Conservation (phyloP, 495 filamentous ascomycete species). For the Aeminium ludgeri region DNA sequence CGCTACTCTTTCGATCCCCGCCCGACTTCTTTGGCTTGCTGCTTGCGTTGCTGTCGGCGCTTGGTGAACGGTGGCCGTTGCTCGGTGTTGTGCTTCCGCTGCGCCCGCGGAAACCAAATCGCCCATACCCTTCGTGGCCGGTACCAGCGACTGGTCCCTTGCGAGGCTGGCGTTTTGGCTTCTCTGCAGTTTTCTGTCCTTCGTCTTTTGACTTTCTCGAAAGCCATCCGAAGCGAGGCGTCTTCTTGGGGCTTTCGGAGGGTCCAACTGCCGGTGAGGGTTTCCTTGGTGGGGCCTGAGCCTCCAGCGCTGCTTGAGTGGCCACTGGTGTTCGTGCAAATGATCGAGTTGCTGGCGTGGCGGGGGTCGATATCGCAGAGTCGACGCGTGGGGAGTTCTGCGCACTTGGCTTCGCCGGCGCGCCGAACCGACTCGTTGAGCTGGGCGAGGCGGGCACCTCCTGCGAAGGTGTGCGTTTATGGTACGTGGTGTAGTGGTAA, state of each 20-base stretch:
- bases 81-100: conserved; percentile 37
- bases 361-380: conserved; percentile 10
- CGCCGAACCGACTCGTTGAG: conserved; percentile 16
- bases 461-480: conserved; percentile 22
- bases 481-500: conserved; percentile 29
- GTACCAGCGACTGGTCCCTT: conserved; percentile 88
- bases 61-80: conserved; percentile 38
- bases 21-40: conserved; percentile 25
- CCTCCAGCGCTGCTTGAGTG: no score
- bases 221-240: conserved; percentile 58
- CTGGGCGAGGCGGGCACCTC: conserved; percentile 13
- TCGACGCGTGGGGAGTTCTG: conserved; percentile 24
- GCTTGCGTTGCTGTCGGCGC: conserved; percentile 33
- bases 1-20: conserved; percentile 36
- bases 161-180: conserved; percentile 38
- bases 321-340: conserved; percentile 11
- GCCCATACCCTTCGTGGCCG: conserved; percentile 89
- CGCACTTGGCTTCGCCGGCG: conserved; percentile 22
- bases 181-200: conserved; percentile 33
- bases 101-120: conserved; percentile 44
- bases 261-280: conserved; percentile 10
- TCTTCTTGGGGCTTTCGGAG: conserved; percentile 24
- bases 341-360: conserved; percentile 8
- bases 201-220: conserved; percentile 53
- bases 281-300: background rate